Conservation (phyloP, 2,329 filamentous ascomycete genomes). For the Pyrenochaeta sp. region DNA sequence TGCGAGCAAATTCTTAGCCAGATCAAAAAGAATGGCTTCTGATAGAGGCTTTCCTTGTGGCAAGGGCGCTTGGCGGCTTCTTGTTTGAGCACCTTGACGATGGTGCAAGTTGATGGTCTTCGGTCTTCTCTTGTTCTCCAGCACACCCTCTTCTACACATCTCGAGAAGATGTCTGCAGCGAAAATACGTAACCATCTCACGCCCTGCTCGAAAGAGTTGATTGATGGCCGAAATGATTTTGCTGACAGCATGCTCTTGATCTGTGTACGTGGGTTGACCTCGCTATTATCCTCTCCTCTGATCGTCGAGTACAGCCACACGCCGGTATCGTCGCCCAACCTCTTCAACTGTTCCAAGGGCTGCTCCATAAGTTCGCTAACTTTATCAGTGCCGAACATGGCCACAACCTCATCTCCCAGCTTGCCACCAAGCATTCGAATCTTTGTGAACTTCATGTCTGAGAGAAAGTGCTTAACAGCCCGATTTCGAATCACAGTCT, state of each 20-base stretch:
- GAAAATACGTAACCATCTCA: constrained; percentile 90
- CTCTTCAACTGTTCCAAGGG: constrained; percentile 77
- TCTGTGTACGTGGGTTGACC: constrained; percentile 88
- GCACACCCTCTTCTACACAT: constrained; percentile 86
- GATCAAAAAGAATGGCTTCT: constrained; percentile 74
- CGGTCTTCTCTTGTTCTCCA: constrained; percentile 86
- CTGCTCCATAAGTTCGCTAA: constrained; percentile 76
- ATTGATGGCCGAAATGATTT: constrained; percentile 93
- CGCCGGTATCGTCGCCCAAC: constrained; percentile 82
- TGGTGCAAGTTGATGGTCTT: constrained; percentile 87
- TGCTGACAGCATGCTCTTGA: constrained; percentile 96
- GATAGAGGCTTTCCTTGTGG: constrained; percentile 76
- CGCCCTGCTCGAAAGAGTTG: constrained; percentile 76
- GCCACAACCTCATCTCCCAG: constrained; percentile 84
- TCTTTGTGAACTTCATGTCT: constrained; percentile 91
- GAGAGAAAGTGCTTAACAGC: constrained; percentile 81
- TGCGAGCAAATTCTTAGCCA: constrained; percentile 77
- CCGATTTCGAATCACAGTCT: constrained; percentile 90
- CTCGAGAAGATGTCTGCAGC: constrained; percentile 88
- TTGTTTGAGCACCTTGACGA: constrained; percentile 74
- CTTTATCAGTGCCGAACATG: constrained; percentile 80
- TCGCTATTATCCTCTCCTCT: constrained; percentile 87
- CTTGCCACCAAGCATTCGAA: constrained; percentile 94
- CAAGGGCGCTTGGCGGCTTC: constrained; percentile 78
- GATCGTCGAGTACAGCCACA: constrained; percentile 85